Evolutionary conservation across 371 early-diverging fungal species (phyloP).

Genomic region (Mortierella sp.): DNA sequence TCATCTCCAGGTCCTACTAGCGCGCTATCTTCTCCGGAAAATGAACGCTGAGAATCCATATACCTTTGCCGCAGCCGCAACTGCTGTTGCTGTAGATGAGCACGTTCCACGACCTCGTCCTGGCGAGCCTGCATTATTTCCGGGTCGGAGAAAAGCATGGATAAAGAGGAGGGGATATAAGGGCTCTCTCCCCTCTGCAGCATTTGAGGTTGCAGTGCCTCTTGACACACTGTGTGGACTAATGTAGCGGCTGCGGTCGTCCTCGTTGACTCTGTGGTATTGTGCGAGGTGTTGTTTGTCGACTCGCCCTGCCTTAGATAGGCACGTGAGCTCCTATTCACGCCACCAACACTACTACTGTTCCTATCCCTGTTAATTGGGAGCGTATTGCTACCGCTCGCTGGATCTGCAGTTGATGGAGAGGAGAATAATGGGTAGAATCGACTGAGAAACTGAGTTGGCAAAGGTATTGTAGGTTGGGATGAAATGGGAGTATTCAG

Average conservation of each 20-base stretch:
- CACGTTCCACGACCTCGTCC: constrained; percentile 23
- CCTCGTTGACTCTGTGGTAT: constrained; percentile 28
- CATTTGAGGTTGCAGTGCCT: not conserved
- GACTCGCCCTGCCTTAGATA: not conserved
- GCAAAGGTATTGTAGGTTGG: constrained; percentile 2
- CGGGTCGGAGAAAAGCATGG: constrained; percentile 48
- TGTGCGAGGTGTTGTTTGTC: not conserved
- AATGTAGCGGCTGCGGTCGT: constrained; percentile 34
- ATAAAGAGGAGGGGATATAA: constrained; percentile 45
- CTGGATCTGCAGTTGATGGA: not conserved
- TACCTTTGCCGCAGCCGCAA: constrained; percentile 15
- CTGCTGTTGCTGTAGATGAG: constrained; percentile 23
- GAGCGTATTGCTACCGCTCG: too few relatives aligned
- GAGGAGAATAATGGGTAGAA: constrained; percentile 26
- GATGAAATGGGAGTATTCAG: constrained; percentile 9
- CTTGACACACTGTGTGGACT: constrained; percentile 14
- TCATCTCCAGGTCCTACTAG: not conserved
- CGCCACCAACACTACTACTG: too few relatives aligned
- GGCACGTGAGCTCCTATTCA: too few relatives aligned
- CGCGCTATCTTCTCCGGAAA: constrained; percentile 11
- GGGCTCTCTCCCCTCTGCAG: constrained; percentile 32
- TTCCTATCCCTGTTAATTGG: too few relatives aligned
- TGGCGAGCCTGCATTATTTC: constrained; percentile 33
- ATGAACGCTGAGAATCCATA: constrained; percentile 10
- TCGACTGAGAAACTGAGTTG: constrained; percentile 28